Evolutionary conservation across 495 filamentous ascomycete genomes (phyloP), one percentile per base, ranked within the genome.

Genomic region (Articulospora tetracladia): DNA sequence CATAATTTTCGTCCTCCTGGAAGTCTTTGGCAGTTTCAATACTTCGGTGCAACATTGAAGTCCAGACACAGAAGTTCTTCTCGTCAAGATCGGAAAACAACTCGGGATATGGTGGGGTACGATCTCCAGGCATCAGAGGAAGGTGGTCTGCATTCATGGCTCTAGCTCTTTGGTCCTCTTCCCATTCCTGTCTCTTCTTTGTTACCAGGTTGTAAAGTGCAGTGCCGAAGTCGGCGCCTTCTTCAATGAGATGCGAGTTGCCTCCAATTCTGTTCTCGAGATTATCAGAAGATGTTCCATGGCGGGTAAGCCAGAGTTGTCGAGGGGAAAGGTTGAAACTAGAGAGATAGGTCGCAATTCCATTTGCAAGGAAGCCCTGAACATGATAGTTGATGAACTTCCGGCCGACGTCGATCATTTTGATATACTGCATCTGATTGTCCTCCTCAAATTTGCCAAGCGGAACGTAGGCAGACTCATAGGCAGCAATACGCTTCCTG

Each of bases 61-160:
- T 96, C 94, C 94, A 98, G 24, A 98, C 90, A 72, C 94, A 98
- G 70, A 96, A 97, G 67, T 93, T 94, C 75, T 95, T 96, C 24
- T 86, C 82, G 36, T 83, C 74, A 6, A 84, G 77, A 26, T 83
- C 81, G 1, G 66, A 71, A 28, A 81, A 73, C 67, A 91, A 87
- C 60, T 95, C 88, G 0, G 94, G 94, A 68, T 97, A 97, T 8
- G 94, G 94, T 1, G 94, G 94, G 19, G 94, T 98, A 64, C 86
- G 88, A 70, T 97, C 93, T 58, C 94, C 94, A 11, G 90, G 84
- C 25, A 85, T 79, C 0, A 93, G 92, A 27, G 93, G 94, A 70
- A 97, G 89, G 57, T 87, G 80, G 22, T 83, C 80, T 12, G n/a
- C 39, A 58, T 86, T 76, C 39, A 84, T 77, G 28, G 84, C 79